Conservation (phyloP, 441 rosid species). For the Cnidoscolus chayamansa region DNA sequence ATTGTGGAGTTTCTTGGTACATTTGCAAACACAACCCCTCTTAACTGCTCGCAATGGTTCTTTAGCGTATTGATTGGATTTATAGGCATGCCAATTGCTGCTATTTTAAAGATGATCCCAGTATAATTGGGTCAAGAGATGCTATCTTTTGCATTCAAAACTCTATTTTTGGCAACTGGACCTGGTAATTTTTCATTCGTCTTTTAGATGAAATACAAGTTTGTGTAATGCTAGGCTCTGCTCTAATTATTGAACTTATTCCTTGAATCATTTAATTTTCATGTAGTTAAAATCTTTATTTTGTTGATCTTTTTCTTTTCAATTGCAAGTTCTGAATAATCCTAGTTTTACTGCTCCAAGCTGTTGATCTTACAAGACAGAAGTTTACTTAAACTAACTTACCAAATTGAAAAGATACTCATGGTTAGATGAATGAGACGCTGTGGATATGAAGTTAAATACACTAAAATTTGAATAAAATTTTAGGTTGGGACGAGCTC, state of each 20-base stretch:
- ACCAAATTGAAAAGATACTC: no score
- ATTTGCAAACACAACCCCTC: slow-evolving; percentile 44
- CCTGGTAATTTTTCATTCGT: background rate
- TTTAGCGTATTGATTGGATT: slow-evolving; percentile 36
- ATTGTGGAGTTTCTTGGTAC: slow-evolving; percentile 49
- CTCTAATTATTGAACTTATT: background rate
- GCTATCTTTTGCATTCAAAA: background rate
- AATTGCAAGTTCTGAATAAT: no score
- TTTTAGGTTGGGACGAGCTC: no score
- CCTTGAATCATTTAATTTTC: background rate
- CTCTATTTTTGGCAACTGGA: background rate
- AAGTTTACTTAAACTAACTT: no score
- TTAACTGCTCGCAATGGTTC: slow-evolving; percentile 43
- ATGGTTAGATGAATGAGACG: no score
- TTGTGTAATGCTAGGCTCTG: no score
- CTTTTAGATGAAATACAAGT: slow-evolving; percentile 18
- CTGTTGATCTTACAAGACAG: no score
- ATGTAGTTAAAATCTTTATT: no score
- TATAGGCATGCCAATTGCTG: slow-evolving; percentile 45
- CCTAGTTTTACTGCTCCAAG: no score
- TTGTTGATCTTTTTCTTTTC: no score
- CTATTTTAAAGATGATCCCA: slow-evolving; percentile 38
- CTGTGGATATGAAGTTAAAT: no score
- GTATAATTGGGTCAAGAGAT: slow-evolving; percentile 30
- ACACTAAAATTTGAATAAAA: no score